Conservation (phyloP, 306 rosid genomes). For the Dalbergia cochinchinensis region DNA sequence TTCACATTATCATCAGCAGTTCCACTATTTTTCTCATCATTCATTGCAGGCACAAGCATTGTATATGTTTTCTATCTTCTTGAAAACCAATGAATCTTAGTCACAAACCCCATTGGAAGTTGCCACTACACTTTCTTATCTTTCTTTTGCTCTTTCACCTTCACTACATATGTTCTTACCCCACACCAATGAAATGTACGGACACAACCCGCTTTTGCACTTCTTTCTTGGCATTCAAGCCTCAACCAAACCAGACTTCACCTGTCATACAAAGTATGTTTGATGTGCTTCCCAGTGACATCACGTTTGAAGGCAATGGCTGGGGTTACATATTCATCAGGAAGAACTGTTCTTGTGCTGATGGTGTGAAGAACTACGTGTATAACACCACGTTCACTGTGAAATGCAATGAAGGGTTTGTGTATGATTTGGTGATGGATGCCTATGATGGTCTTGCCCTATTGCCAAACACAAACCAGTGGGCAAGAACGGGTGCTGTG, state of each 20-base stretch:
- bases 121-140: conserved; percentile 43
- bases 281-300: conserved; percentile 79
- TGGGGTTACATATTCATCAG: conserved; percentile 69
- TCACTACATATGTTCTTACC: conserved; percentile 46
- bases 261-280: conserved; percentile 82
- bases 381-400: conserved; percentile 82
- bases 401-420: conserved; percentile 70
- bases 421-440: conserved; percentile 69
- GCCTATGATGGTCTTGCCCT: conserved; percentile 83
- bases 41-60: neutral
- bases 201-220: conserved; percentile 85
- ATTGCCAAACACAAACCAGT: conserved; percentile 62
- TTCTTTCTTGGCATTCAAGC: conserved; percentile 85
- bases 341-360: conserved; percentile 88
- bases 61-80: too few species aligned
- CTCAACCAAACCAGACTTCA: conserved; percentile 63
- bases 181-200: conserved; percentile 76
- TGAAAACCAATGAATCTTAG: conserved; percentile 52
- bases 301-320: conserved; percentile 77
- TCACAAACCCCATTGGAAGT: conserved; percentile 35
- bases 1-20: conserved; percentile 6
- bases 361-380: conserved; percentile 62
- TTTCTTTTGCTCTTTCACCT: conserved; percentile 44
- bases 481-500: conserved; percentile 70
- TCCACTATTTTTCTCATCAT: conserved; percentile 6